These are phyloP conservation scores for Fragaria iinumae DNA, from an alignment of 306 rosid genomes.

Conservation along the genomic window DNA sequence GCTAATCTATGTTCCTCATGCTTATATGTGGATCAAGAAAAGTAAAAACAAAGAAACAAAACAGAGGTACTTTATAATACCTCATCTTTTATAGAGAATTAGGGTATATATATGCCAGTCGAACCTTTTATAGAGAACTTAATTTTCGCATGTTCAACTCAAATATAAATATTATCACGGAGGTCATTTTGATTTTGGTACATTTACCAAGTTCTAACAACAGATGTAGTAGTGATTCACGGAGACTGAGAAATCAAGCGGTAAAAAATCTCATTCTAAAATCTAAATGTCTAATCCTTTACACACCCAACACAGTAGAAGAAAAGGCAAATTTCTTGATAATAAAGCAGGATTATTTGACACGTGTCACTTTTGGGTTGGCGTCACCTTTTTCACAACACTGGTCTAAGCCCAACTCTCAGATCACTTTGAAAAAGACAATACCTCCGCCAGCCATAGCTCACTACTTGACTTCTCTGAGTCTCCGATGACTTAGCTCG, in stretches of 20 bases:
- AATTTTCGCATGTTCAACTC: too few relatives aligned
- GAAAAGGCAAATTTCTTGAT: too few relatives aligned
- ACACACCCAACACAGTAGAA: too few relatives aligned
- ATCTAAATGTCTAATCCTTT: too few relatives aligned
- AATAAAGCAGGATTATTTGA: not conserved
- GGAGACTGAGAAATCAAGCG: too few relatives aligned
- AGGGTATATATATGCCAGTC: not conserved
- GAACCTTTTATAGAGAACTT: too few relatives aligned
- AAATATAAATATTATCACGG: too few relatives aligned
- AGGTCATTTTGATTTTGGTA: too few relatives aligned
- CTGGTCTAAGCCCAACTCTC: not conserved
- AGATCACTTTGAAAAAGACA: not conserved
- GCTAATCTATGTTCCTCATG: not conserved
- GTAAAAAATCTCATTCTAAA: too few relatives aligned
- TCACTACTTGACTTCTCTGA: not conserved
- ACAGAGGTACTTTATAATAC: not conserved
- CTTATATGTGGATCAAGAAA: not conserved
- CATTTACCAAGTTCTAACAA: too few relatives aligned
- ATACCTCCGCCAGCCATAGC: not conserved
- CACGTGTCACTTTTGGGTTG: not conserved
- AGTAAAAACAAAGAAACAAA: not conserved
- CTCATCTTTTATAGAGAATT: not conserved
- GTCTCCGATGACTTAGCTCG: too few relatives aligned
- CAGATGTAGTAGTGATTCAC: too few relatives aligned
- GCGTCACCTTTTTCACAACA: not conserved